Conservation (phyloP, 768 basidiomycete genomes). For the Auriscalpium orientale region DNA sequence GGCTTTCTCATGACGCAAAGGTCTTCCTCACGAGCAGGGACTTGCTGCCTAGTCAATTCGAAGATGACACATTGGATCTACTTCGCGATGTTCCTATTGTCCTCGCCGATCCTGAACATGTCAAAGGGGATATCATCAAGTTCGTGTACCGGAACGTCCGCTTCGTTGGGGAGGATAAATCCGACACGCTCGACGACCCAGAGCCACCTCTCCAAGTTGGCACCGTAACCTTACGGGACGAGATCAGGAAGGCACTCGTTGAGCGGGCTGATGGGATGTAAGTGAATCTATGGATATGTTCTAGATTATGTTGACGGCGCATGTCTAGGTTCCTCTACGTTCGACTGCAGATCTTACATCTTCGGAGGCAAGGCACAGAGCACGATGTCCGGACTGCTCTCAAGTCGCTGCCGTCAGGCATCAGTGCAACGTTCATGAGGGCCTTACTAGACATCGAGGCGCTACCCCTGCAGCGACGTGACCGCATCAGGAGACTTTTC, state of each 20-base stretch:
- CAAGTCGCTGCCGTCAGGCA: not conserved
- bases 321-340: slow-evolving; percentile 1
- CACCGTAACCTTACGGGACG: not conserved
- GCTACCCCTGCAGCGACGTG: not conserved
- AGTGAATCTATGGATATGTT: not conserved
- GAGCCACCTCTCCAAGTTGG: not conserved
- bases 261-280: slow-evolving; percentile 5
- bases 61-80: not conserved
- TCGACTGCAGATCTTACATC: slow-evolving; percentile 1
- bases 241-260: not conserved
- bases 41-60: no score
- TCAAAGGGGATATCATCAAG: not conserved
- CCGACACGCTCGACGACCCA: not conserved
- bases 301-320: not conserved
- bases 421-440: slow-evolving; percentile 1
- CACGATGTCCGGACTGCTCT: not conserved
- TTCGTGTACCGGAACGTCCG: slow-evolving; percentile 1
- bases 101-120: not conserved
- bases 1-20: not conserved
- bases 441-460: not conserved
- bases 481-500: not conserved
- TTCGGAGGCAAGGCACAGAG: slow-evolving; percentile 3
- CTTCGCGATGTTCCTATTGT: not conserved
- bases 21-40: slow-evolving; percentile 3
- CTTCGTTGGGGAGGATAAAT: not conserved